Conservation (phyloP, 192 early-diverging fungal genomes). For the Podila epigama region DNA sequence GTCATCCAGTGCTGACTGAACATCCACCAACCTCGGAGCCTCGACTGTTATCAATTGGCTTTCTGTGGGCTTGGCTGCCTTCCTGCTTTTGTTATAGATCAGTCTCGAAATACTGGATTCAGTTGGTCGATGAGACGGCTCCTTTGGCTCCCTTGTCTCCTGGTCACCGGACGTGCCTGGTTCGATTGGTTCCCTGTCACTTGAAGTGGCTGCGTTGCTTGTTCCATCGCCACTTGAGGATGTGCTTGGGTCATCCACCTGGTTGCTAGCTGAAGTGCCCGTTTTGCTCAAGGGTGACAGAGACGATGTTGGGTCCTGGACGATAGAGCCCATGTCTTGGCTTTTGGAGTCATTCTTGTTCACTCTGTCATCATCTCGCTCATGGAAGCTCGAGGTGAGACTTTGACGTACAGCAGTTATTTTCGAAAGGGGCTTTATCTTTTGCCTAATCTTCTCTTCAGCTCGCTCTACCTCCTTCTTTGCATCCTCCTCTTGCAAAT, state of each 20-base stretch:
- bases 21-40: conserved; percentile 13
- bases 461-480: conserved; percentile 17
- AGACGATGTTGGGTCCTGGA: background rate
- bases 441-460: conserved; percentile 23
- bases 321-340: background rate
- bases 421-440: conserved; percentile 14
- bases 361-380: background rate
- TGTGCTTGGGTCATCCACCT: no score
- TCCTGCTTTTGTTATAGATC: conserved; percentile 1
- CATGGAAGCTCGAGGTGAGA: background rate
- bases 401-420: conserved; percentile 5
- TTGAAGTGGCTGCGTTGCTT: background rate
- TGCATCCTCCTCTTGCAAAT: conserved; percentile 12
- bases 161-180: background rate
- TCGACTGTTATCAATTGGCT: conserved; percentile 11
- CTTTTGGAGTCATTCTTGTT: background rate
- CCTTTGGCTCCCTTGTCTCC: background rate
- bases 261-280: no score
- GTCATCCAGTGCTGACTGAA: conserved; percentile 11
- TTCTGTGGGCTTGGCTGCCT: background rate
- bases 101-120: background rate
- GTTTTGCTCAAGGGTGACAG: no score
- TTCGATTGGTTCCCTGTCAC: no score
- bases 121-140: background rate
- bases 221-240: background rate